Conservation (phyloP, 805 yeast genomes). For the Saccharomycopsis sp. region DNA sequence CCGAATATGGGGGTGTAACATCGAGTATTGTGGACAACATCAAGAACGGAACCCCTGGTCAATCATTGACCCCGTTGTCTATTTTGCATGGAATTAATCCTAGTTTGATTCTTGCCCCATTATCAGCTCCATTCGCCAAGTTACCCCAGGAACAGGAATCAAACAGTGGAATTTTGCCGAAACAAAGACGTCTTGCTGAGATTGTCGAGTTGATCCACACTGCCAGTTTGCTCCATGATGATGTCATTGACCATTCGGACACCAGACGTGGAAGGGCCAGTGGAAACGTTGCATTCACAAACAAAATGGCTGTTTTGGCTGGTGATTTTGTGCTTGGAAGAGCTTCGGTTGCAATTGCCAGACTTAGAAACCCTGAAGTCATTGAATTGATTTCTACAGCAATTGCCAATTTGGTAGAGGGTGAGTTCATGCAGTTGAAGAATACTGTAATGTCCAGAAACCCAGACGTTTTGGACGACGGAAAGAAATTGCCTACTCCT, state of each 20-base stretch:
- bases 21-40: constrained; percentile 43
- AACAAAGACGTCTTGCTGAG: constrained; percentile 92
- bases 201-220: constrained; percentile 98
- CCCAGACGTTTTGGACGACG: constrained; percentile 40
- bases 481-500: constrained; percentile 41
- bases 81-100: constrained; percentile 90
- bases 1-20: constrained; percentile 48
- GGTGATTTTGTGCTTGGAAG: constrained; percentile 94
- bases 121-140: constrained; percentile 71
- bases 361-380: constrained; percentile 94
- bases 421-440: constrained; percentile 97
- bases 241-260: constrained; percentile 87
- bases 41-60: constrained; percentile 36
- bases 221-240: constrained; percentile 92
- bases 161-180: constrained; percentile 76
- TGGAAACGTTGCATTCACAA: constrained; percentile 90
- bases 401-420: constrained; percentile 95
- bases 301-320: constrained; percentile 95
- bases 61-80: constrained; percentile 71
- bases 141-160: constrained; percentile 50
- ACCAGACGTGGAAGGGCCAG: constrained; percentile 84
- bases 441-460: constrained; percentile 70
- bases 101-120: constrained; percentile 70
- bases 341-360: constrained; percentile 92
- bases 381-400: constrained; percentile 92